A percentile compares a stretch with the other conserved stretches of the same genome.
Evolutionary conservation across 441 rosid genomes (phyloP).

Genomic region (Populus hybrid): DNA sequence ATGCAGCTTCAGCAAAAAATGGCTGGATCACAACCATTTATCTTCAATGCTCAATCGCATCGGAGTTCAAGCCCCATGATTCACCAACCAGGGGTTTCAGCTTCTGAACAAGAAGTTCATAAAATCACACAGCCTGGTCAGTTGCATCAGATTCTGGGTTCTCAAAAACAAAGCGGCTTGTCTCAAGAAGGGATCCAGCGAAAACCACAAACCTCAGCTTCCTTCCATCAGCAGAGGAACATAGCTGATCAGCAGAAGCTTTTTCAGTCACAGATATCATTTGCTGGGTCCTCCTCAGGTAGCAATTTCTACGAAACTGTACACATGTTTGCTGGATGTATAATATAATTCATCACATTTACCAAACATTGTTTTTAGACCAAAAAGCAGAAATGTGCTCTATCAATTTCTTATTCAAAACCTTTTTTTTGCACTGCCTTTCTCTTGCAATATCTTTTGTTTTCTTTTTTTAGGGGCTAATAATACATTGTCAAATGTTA

Average conservation of each 20-base stretch:
- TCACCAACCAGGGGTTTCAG: too few species aligned
- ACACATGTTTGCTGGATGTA: not conserved
- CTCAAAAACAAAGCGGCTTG: slow-evolving; percentile 14
- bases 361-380: too few species aligned
- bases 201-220: slow-evolving; percentile 24
- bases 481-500: not conserved
- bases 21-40: too few species aligned
- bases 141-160: slow-evolving; percentile 24
- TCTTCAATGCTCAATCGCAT: too few species aligned
- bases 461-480: not conserved
- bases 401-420: not conserved
- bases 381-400: not conserved
- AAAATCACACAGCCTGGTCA: slow-evolving; percentile 9
- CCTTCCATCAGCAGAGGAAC: slow-evolving; percentile 14
- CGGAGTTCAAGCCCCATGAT: too few species aligned
- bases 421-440: not conserved
- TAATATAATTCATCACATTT: not conserved
- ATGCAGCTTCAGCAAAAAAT: too few species aligned
- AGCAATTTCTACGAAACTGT: not conserved
- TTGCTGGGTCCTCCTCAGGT: slow-evolving; percentile 18
- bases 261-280: slow-evolving; percentile 18
- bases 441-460: not conserved
- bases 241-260: slow-evolving; percentile 22
- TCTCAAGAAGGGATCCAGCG: slow-evolving; percentile 10
- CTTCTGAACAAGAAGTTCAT: too few species aligned